phyloP scores from a whole-genome alignment of 306 rosid genomes.

The Arachis hypogaea region DNA sequence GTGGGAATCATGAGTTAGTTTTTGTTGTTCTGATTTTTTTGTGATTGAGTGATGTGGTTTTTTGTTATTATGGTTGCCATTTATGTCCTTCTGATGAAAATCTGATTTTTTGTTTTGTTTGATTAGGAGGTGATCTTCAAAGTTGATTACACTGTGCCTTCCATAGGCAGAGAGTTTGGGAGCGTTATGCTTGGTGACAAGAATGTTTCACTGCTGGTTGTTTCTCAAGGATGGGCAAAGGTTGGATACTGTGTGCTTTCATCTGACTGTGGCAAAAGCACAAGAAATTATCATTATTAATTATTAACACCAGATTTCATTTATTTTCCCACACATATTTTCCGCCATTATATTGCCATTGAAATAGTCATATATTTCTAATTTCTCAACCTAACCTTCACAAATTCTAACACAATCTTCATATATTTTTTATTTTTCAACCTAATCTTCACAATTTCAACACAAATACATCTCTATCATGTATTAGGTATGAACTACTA shows the following conservation, averaged over 20 bases:
- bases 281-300: too few relatives aligned
- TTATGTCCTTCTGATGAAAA: neutral
- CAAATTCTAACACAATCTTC: too few relatives aligned
- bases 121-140: constrained; percentile 83
- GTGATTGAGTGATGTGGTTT: constrained; percentile 23
- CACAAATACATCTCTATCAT: too few relatives aligned
- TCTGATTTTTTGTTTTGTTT: constrained; percentile 33
- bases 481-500: too few relatives aligned
- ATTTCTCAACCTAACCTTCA: too few relatives aligned
- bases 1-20: constrained; percentile 36
- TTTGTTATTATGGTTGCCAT: neutral
- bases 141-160: constrained; percentile 83
- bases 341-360: too few relatives aligned
- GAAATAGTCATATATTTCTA: too few relatives aligned
- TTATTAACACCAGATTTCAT: too few relatives aligned
- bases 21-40: neutral
- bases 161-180: constrained; percentile 87
- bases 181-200: constrained; percentile 85
- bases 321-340: too few relatives aligned
- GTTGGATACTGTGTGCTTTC: constrained; percentile 44
- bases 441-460: too few relatives aligned
- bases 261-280: neutral
- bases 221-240: constrained; percentile 96
- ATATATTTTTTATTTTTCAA: too few relatives aligned
- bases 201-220: constrained; percentile 77